Evolutionary conservation across 176 grass and related monocot genomes (phyloP).

Genomic region (Paspalum notatum): DNA sequence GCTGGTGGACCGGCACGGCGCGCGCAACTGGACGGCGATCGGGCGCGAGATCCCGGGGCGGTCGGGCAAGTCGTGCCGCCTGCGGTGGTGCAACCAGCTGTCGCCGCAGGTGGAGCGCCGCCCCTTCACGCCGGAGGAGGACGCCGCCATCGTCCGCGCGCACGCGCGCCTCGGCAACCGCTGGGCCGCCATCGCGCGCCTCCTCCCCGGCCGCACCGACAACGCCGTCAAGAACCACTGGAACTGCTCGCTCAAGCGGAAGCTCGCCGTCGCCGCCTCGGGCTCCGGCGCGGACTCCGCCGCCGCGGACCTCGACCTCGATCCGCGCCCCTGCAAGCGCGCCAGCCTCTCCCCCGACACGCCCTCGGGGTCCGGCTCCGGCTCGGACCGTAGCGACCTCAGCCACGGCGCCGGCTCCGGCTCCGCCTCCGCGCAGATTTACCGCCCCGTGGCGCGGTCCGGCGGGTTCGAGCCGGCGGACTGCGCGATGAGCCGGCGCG

Average conservation of each 20-base stretch:
- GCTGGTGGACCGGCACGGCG: slow-evolving; percentile 76
- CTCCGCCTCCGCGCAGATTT: slow-evolving; percentile 11
- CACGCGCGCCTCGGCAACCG: slow-evolving; percentile 76
- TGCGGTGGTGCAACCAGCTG: slow-evolving; percentile 96
- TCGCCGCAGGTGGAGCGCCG: slow-evolving; percentile 92
- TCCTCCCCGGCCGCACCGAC: slow-evolving; percentile 83
- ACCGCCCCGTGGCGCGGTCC: slow-evolving; percentile 53
- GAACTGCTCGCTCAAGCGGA: slow-evolving; percentile 97
- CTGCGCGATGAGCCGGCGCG: slow-evolving; percentile 36
- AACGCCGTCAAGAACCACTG: slow-evolving; percentile 99
- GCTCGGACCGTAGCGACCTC: slow-evolving; percentile 58
- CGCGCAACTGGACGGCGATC: slow-evolving; percentile 93
- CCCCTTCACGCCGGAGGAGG: slow-evolving; percentile 83
- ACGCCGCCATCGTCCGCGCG: slow-evolving; percentile 62
- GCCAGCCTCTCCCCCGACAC: slow-evolving; percentile 57
- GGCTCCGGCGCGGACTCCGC: neutral
- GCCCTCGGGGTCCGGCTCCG: slow-evolving; percentile 48
- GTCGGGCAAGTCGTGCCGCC: slow-evolving; percentile 90
- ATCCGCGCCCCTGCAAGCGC: slow-evolving; percentile 48
- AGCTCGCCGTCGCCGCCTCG: slow-evolving; percentile 11
- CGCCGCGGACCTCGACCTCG: neutral
- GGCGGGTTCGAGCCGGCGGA: slow-evolving; percentile 43
- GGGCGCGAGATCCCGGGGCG: slow-evolving; percentile 69
- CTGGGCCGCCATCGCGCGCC: slow-evolving; percentile 95
- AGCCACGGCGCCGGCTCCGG: slow-evolving; percentile 48